Evolutionary conservation across 768 basidiomycete genomes (phyloP).

Genomic region (Sarcomyxa edulis): DNA sequence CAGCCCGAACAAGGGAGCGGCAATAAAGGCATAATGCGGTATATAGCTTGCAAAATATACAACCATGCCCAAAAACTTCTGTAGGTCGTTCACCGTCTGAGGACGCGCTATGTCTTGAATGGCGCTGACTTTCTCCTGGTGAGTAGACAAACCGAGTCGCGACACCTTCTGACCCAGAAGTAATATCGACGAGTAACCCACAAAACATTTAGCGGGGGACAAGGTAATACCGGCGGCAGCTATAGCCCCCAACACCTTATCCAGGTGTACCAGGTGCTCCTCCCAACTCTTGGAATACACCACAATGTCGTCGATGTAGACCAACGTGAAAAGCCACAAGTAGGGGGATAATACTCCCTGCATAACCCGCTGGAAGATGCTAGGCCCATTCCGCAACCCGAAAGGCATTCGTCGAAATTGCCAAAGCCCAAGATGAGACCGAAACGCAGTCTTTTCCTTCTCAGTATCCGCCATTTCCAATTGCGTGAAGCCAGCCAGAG

Average conservation of each 20-base stretch:
- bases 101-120: constrained; percentile 24
- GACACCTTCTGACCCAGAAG: no score
- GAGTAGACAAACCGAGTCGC: constrained; percentile 30
- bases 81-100: constrained; percentile 17
- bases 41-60: constrained; percentile 31
- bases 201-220: no score
- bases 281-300: constrained; percentile 22
- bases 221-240: constrained; percentile 22
- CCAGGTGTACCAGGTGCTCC: constrained; percentile 27
- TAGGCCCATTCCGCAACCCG: constrained; percentile 2
- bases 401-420: constrained; percentile 23
- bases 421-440: constrained; percentile 30
- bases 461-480: constrained; percentile 21
- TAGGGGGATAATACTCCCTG: constrained; percentile 26
- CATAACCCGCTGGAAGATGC: constrained; percentile 37
- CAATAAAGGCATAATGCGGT: no score
- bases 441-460: constrained; percentile 30
- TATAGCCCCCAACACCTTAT: constrained; percentile 23
- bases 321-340: constrained; percentile 32
- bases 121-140: constrained; percentile 29
- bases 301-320: constrained; percentile 39
- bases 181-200: no score
- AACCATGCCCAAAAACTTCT: constrained; percentile 30
- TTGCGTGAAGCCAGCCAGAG: constrained; percentile 42
- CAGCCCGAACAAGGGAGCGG: constrained; percentile 25